Evolutionary conservation across 1,139 yeast species (phyloP), one percentile per base, ranked within the genome.

Genomic region (Kurtzmaniella natalensis): DNA sequence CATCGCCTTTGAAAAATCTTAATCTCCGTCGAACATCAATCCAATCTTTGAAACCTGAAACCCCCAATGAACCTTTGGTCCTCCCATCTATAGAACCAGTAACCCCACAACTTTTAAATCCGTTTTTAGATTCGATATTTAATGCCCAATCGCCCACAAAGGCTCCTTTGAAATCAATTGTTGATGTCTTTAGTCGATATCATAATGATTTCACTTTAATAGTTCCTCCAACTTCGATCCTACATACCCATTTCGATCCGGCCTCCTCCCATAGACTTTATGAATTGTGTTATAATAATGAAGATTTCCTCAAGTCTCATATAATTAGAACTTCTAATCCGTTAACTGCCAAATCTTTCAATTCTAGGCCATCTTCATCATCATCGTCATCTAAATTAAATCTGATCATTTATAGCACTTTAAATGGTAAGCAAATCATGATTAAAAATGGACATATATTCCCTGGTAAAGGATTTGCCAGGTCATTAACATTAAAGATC

Each of bases 301-400:
- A 77, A 32, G 89, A 82, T 19, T 87, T 85, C 50, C 60, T 86
- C 7, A 72, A 73, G 34, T 76, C 88, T 1, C 96, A 87, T 55
- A 72, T 87, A 17, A 55, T 85, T 19, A 60, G 69, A 36, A 57
- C 64, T 5, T 43, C 55, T 14, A 37, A 34, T 16, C 37, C 39
- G n/a, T 20, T 32, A 11, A 18, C 35, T 4, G 28, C 39, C 18
- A 31, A 32, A 21, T 10, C 14, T 5, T 25, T 31, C 6, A n/a
- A 6, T n/a, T 24, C 21, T 8, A 21, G 29, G 9, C 21, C 20
- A 16, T 48, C 60, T 1, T 56, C 68, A 7, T 47, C 50, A 27
- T 54, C 69, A 1, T 51, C 70, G 15, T 54, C 66, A 8, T 59
- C 77, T 2, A 64, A 70, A 40, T 53, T 50, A 17, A 63, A 58